phyloP scores from a whole-genome alignment of 2,329 filamentous ascomycete genomes.

The Plenodomus lindquistii region DNA sequence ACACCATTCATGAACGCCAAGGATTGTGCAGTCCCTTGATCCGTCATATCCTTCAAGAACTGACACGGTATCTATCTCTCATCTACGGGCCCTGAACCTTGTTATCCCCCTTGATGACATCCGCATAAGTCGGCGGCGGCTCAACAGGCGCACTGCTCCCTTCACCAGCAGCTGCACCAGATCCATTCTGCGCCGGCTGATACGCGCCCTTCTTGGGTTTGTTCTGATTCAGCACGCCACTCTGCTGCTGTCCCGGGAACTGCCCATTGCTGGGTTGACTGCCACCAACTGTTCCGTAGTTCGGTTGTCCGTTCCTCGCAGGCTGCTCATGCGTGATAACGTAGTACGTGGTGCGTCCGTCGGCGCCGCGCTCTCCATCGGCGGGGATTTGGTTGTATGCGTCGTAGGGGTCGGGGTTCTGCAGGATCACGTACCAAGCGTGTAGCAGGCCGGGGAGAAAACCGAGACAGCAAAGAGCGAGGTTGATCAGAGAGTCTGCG shows the following conservation, averaged over 20 bases:
- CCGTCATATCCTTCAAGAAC: no score
- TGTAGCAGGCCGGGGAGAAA: slow-evolving; percentile 84
- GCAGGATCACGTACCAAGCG: slow-evolving; percentile 96
- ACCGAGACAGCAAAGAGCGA: slow-evolving; percentile 71
- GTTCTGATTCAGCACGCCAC: slow-evolving; percentile 34
- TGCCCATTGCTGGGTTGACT: slow-evolving; percentile 44
- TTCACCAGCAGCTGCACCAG: slow-evolving; percentile 14
- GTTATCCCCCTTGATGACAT: slow-evolving; percentile 86
- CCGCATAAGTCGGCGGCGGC: slow-evolving; percentile 81
- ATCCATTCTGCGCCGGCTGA: slow-evolving; percentile 14
- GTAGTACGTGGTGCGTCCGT: slow-evolving; percentile 30
- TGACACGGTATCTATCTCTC: no score
- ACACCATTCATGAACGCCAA: no score
- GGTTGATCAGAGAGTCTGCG: slow-evolving; percentile 91
- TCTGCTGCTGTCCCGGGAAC: slow-evolving; percentile 49
- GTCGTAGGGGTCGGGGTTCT: slow-evolving; percentile 73
- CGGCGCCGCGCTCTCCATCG: slow-evolving; percentile 56
- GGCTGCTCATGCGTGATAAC: slow-evolving; percentile 35
- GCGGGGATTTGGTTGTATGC: slow-evolving; percentile 63
- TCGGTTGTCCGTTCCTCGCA: slow-evolving; percentile 41
- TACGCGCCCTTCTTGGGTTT: slow-evolving; percentile 21
- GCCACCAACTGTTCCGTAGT: slow-evolving; percentile 49
- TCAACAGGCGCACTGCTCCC: slow-evolving; percentile 47
- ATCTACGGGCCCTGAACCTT: slow-evolving; percentile 69
- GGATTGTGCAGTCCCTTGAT: no score